phyloP scores from a whole-genome alignment of 768 basidiomycete genomes.

The Suillus lakei region DNA sequence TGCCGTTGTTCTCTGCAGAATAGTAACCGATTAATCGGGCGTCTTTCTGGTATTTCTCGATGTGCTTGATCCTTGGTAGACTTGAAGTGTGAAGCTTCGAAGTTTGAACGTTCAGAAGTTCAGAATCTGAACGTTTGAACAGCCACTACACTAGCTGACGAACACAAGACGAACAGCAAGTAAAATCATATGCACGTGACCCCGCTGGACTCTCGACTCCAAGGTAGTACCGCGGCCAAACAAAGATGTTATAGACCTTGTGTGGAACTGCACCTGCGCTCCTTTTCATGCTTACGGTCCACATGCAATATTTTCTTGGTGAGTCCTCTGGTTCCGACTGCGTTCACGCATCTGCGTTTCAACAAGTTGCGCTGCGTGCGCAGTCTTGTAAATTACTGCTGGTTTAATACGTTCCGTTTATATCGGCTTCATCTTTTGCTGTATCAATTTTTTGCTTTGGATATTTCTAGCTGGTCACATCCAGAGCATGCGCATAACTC shows the following conservation, averaged over 20 bases:
- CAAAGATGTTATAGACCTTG: not conserved
- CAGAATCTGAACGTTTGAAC: too few species aligned
- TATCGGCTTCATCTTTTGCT: not conserved
- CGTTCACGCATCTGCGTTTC: not conserved
- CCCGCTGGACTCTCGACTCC: not conserved
- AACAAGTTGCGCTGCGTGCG: not conserved
- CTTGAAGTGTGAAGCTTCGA: not conserved
- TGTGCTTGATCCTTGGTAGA: not conserved
- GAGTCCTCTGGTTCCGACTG: not conserved
- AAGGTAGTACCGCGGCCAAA: not conserved
- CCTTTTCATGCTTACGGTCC: not conserved
- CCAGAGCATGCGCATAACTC: not conserved
- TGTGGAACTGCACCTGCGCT: not conserved
- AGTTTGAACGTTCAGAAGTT: not conserved
- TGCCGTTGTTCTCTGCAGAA: not conserved
- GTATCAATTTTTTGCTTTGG: not conserved
- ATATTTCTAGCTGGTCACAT: not conserved
- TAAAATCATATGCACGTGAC: not conserved
- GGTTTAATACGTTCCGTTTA: not conserved
- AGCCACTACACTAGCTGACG: too few species aligned
- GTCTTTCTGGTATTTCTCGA: not conserved
- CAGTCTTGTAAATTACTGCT: not conserved
- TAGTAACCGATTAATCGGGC: not conserved
- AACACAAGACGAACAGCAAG: not conserved
- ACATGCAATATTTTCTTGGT: not conserved